A percentile compares a stretch with the other conserved stretches of the same genome.
These are phyloP conservation scores for Kalanchoe fedtschenkoi DNA, from an alignment of 164 flowering plant genomes.

Conservation along the genomic window DNA sequence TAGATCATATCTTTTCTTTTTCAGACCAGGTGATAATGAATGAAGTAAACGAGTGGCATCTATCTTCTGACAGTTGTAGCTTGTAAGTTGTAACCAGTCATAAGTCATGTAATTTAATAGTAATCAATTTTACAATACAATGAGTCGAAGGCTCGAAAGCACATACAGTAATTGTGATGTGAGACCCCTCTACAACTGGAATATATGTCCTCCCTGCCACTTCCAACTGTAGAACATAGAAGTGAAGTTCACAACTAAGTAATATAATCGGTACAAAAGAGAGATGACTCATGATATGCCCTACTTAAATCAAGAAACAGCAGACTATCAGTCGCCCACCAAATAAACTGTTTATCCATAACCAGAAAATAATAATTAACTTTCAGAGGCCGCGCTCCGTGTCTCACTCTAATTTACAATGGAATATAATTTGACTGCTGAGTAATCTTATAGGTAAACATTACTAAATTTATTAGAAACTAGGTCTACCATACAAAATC, in stretches of 20 bases:
- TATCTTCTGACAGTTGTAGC: too few species aligned
- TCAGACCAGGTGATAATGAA: not conserved
- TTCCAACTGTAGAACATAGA: constrained; percentile 42
- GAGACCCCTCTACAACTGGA: constrained; percentile 93
- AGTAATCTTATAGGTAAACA: too few species aligned
- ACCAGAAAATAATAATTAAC: not conserved
- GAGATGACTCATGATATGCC: not conserved
- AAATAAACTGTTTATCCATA: not conserved
- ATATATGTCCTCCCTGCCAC: constrained; percentile 81
- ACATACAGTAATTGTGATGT: constrained; percentile 63
- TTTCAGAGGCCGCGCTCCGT: not conserved
- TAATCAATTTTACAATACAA: not conserved
- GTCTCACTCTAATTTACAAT: not conserved
- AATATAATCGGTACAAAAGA: not conserved
- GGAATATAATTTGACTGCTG: too few species aligned
- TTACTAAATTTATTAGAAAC: too few species aligned
- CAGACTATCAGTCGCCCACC: not conserved
- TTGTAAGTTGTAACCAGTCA: not conserved
- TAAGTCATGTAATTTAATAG: not conserved
- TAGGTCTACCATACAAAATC: too few species aligned
- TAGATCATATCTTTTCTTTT: not conserved
- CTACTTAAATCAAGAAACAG: not conserved
- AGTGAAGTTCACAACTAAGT: not conserved
- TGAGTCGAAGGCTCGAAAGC: not conserved
- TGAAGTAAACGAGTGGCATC: not conserved